These are phyloP conservation scores for Hypericum perforatum DNA, from an alignment of 345 rosid genomes.

Conservation along the genomic window DNA sequence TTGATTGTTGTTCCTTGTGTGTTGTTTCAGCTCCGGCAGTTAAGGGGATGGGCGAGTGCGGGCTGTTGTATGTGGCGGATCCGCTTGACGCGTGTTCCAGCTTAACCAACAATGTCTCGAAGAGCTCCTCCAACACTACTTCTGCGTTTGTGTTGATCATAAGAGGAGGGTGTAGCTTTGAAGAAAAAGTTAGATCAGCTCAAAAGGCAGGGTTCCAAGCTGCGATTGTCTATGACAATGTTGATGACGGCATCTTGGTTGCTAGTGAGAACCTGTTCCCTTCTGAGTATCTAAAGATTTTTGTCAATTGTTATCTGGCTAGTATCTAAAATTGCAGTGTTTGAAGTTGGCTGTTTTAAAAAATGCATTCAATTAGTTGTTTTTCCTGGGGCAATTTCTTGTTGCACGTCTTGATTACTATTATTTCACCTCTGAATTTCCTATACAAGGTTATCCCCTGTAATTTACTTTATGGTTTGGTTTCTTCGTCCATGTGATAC, in stretches of 20 bases:
- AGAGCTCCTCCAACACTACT: constrained; percentile 27
- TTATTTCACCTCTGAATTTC: too few species aligned
- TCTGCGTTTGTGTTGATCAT: constrained; percentile 54
- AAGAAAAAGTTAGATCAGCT: constrained; percentile 78
- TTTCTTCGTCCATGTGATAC: too few species aligned
- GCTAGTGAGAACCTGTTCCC: constrained; percentile 51
- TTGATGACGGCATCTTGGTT: constrained; percentile 51
- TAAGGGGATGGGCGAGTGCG: constrained; percentile 58
- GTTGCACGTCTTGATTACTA: too few species aligned
- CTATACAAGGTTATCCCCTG: too few species aligned
- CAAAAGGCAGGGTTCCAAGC: constrained; percentile 81
- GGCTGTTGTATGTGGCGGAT: constrained; percentile 47
- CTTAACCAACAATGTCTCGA: constrained; percentile 39
- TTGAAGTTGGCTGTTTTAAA: too few species aligned
- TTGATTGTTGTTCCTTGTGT: too few species aligned
- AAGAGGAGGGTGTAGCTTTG: constrained; percentile 88
- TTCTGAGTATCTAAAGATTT: too few species aligned
- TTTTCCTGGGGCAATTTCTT: too few species aligned
- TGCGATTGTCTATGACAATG: constrained; percentile 56
- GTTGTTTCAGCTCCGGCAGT: constrained; percentile 52
- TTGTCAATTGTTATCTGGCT: too few species aligned
- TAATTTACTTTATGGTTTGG: too few species aligned
- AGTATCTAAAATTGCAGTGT: too few species aligned
- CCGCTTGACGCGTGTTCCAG: constrained; percentile 72
- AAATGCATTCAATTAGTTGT: too few species aligned